phyloP scores from a whole-genome alignment of 768 basidiomycete species.

The Lactarius indigo region DNA sequence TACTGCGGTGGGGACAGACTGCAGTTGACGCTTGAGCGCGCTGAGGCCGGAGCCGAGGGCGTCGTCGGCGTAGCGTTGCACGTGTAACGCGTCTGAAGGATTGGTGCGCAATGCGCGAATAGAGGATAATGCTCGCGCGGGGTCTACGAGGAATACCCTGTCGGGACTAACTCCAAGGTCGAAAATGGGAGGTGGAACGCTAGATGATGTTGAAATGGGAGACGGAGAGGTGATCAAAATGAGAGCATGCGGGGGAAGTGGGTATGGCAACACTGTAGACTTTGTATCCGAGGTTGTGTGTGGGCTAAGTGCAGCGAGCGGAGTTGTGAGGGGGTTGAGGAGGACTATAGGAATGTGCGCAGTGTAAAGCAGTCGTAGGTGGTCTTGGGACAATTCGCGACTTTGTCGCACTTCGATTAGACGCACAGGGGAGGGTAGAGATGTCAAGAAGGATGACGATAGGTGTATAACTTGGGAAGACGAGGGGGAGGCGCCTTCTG shows the following conservation, averaged over 20 bases:
- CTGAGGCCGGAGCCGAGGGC: constrained; percentile 49
- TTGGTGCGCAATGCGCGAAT: constrained; percentile 45
- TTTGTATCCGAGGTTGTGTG: constrained; percentile 9
- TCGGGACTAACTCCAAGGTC: constrained; percentile 16
- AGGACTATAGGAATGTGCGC: constrained; percentile 66
- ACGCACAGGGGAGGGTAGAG: constrained; percentile 23
- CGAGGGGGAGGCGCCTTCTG: neutral
- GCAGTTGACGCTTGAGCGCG: constrained; percentile 11
- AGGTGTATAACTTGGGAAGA: neutral
- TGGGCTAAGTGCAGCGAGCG: constrained; percentile 38
- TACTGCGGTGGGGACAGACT: neutral
- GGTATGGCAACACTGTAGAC: constrained; percentile 25
- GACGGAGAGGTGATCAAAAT: constrained; percentile 31
- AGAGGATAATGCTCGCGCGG: constrained; percentile 54
- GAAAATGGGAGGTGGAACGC: constrained; percentile 31
- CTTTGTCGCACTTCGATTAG: constrained; percentile 29
- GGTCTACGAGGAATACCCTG: constrained; percentile 51
- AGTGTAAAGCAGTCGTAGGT: constrained; percentile 28
- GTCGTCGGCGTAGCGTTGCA: constrained; percentile 64
- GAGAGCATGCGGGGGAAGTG: constrained; percentile 31
- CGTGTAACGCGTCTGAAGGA: constrained; percentile 43
- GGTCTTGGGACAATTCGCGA: constrained; percentile 12
- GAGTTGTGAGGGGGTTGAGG: constrained; percentile 55
- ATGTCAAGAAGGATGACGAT: constrained; percentile 21
- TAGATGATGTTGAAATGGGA: constrained; percentile 21